Percentiles rank a stretch among this genome's conserved stretches.
Evolutionary conservation across 495 filamentous ascomycete species (phyloP).

Genomic region (Aspergillus cavernicola): DNA sequence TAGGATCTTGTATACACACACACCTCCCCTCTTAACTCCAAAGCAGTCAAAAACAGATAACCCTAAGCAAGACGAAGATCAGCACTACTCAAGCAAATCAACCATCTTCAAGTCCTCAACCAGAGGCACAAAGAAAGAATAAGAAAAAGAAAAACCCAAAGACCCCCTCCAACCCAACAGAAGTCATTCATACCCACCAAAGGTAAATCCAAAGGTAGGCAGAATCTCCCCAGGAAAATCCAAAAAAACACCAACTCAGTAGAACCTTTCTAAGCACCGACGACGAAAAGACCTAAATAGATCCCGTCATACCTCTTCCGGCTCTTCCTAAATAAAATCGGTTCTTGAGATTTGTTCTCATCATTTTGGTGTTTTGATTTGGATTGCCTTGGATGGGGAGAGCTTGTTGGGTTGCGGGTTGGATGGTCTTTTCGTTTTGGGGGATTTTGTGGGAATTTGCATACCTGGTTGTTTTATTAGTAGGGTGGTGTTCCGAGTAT

Average conservation of each 20-base stretch:
- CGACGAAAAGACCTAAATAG: conserved; percentile 25
- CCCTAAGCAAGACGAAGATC: too few relatives aligned
- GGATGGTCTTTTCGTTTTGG: neutral
- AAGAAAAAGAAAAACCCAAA: neutral
- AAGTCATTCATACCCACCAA: neutral
- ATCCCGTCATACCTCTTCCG: conserved; percentile 48
- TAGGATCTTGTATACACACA: too few relatives aligned
- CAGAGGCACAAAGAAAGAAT: neutral
- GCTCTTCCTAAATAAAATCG: conserved; percentile 50
- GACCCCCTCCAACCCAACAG: neutral
- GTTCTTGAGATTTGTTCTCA: conserved; percentile 46
- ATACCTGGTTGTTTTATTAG: neutral
- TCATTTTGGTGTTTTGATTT: conserved; percentile 31
- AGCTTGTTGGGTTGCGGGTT: conserved; percentile 14
- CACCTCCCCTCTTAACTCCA: too few relatives aligned
- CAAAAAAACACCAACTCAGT: conserved; percentile 30
- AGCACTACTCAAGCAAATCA: too few relatives aligned
- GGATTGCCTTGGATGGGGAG: conserved; percentile 5
- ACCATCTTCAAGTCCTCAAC: too few relatives aligned
- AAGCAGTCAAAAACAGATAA: too few relatives aligned
- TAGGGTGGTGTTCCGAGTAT: neutral
- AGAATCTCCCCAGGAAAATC: conserved; percentile 4
- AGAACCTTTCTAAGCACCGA: conserved; percentile 54
- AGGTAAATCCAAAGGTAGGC: neutral
- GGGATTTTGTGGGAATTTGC: neutral